Evolutionary conservation across 208 protist species (phyloP).

Genomic region (Acanthamoeba sp.): DNA sequence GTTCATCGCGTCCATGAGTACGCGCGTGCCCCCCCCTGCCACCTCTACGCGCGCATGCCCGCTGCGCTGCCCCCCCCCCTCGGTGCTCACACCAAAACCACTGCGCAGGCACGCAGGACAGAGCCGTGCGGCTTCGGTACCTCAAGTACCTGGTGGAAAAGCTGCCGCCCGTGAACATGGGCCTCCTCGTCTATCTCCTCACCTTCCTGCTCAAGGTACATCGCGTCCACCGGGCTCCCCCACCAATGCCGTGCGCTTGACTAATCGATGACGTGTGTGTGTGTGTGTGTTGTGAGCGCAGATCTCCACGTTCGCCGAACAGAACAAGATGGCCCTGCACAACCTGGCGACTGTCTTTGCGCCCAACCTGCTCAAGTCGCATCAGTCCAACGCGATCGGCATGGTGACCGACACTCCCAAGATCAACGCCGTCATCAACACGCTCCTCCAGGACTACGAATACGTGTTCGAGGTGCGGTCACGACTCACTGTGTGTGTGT

Average conservation of each 20-base stretch:
- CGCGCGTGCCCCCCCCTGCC: neutral
- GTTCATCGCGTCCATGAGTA: conserved; percentile 37
- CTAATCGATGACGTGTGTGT: too few relatives aligned
- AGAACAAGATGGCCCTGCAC: conserved; percentile 66
- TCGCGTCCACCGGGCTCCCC: too few relatives aligned
- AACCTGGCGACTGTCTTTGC: conserved; percentile 69
- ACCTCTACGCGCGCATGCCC: neutral
- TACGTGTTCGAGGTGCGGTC: conserved; percentile 43
- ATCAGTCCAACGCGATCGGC: conserved; percentile 50
- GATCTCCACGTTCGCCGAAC: neutral
- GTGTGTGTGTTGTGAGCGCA: neutral
- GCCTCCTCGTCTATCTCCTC: conserved; percentile 42
- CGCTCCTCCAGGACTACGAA: conserved; percentile 33
- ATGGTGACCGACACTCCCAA: conserved; percentile 67
- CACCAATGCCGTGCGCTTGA: too few relatives aligned
- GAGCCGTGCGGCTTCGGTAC: conserved; percentile 13
- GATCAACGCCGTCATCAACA: conserved; percentile 65
- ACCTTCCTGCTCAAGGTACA: conserved; percentile 55
- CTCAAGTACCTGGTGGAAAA: neutral
- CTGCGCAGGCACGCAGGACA: conserved; percentile 32
- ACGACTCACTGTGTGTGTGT: neutral
- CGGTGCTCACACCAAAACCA: neutral
- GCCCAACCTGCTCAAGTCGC: conserved; percentile 47
- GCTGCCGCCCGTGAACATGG: conserved; percentile 58
- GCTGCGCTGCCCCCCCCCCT: too few relatives aligned